phyloP scores from a whole-genome alignment of 768 basidiomycete genomes.

The Podaxis carcinomalis region DNA sequence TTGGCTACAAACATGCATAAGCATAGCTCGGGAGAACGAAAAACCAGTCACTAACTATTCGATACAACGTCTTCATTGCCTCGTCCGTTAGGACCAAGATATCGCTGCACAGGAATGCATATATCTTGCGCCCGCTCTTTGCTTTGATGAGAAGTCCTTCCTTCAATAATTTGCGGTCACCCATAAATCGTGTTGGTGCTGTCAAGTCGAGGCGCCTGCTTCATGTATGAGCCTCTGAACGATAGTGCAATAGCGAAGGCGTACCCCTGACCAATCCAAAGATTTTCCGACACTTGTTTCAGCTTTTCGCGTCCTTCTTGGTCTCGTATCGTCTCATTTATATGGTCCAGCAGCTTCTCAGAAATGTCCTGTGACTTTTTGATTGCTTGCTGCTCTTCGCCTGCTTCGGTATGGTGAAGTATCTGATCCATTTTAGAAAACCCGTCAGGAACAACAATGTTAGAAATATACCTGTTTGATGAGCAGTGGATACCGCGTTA shows the following conservation, averaged over 20 bases:
- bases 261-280: constrained; percentile 88
- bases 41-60: constrained; percentile 56
- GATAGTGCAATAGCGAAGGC: constrained; percentile 16
- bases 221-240: not conserved
- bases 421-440: constrained; percentile 40
- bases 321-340: constrained; percentile 87
- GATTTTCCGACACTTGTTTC: constrained; percentile 63
- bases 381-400: constrained; percentile 57
- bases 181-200: constrained; percentile 82
- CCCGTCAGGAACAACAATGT: not conserved
- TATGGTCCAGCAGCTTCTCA: constrained; percentile 69
- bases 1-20: constrained; percentile 44
- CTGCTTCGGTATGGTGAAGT: constrained; percentile 69
- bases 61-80: constrained; percentile 63
- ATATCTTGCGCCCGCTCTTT: constrained; percentile 77
- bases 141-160: constrained; percentile 78
- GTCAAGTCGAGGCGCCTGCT: constrained; percentile 81
- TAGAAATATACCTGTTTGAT: constrained; percentile 62
- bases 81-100: constrained; percentile 84
- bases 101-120: constrained; percentile 83
- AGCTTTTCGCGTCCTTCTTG: constrained; percentile 81
- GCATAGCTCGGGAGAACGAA: not conserved
- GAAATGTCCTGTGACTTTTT: constrained; percentile 53
- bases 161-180: constrained; percentile 71
- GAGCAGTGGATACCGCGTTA: constrained; percentile 90